Evolutionary conservation across 148 eudicot genomes (phyloP), one percentile per base, ranked within the genome.

Genomic region (Drosera capensis): DNA sequence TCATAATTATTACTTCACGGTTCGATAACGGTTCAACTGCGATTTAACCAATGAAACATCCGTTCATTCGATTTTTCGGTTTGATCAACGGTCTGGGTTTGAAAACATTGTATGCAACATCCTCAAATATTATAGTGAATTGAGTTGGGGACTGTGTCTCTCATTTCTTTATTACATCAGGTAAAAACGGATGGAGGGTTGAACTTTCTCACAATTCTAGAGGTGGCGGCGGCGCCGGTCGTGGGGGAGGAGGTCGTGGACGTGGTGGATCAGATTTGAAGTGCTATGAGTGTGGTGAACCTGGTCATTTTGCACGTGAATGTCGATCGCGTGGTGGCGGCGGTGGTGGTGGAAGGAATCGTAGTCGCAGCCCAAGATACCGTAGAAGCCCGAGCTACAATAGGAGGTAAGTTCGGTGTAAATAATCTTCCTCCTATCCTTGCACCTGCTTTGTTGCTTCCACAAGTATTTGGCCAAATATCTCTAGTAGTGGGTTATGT

Each of bases 331-430:
- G 92, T 8, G 66, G 68, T n/a, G 71, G 66, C 5, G 71, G 72
- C 14, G 96, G 81, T 5, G 79, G 87, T 14, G 61, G 70, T 17
- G 86, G 83, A 23, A 78, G 92, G 52, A 78, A 86, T 7, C 73
- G 97, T 4, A 80, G 97, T 52, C 90, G 94, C 40, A 78, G 84
- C 25, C 95, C 95, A 23, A 73, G 97, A 44, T 90, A 90, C 53
- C 70, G 97, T 38, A 73, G 97, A 62, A 90, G 97, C 59, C 97
- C 97, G 29, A 90, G 97, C 59, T 90, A 90, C 70, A 95, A 95
- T 14, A 75, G 95, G 44, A 90, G 97, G 97, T 90, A 58, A 44
- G 45, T 5, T 49, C 31, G 20, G 14, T 41, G 2, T 11, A 20
- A 25, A 13, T 4, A 24, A 59, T 21, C 11, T 13, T 23, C 42